These are phyloP conservation scores for Pleurozium schreberi DNA, from an alignment of 225 moss, liverwort and hornwort genomes.

Conservation along the genomic window DNA sequence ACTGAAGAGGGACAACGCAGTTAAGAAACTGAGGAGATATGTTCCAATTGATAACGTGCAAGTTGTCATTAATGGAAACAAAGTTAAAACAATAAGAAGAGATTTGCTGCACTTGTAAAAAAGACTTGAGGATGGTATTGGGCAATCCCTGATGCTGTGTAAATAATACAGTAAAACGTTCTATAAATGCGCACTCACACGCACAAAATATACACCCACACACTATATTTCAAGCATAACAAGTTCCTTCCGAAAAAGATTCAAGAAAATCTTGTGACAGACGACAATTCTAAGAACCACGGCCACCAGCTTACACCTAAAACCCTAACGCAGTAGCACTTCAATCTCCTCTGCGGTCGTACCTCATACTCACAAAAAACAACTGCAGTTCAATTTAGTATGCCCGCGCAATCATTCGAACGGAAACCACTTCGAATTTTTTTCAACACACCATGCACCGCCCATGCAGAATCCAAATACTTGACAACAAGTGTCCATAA, in stretches of 20 bases:
- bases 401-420: background rate
- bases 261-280: background rate
- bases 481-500: background rate
- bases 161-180: background rate
- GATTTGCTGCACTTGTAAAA: background rate
- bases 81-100: background rate
- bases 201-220: background rate
- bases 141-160: background rate
- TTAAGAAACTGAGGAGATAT: background rate
- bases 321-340: slow-evolving; percentile 9
- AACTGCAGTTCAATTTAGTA: background rate
- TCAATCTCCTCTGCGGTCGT: background rate
- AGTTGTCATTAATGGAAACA: background rate
- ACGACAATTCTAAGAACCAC: background rate
- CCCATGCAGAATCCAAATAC: background rate
- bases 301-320: background rate
- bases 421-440: background rate
- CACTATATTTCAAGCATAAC: background rate
- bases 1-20: background rate
- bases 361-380: background rate
- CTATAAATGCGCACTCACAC: background rate
- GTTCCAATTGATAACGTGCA: background rate
- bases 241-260: background rate
- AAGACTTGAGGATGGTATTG: background rate
- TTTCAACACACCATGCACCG: background rate